Evolutionary conservation across 768 basidiomycete genomes (phyloP), one percentile per base, ranked within the genome.

Genomic region (Dacryopinax spathularia): DNA sequence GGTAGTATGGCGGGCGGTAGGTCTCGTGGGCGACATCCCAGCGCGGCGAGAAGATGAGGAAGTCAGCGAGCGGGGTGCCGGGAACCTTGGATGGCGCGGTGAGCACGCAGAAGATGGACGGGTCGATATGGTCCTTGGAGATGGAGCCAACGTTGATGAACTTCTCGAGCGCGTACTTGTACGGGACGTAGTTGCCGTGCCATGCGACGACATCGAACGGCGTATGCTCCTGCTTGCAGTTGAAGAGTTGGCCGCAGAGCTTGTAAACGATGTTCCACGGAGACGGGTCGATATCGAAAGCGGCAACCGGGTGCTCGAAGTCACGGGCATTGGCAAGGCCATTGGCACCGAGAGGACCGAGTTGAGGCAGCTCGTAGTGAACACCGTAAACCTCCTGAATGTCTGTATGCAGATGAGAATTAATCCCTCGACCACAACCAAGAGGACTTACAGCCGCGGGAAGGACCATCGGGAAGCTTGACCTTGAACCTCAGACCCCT

Each of bases 191-290:
- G 72, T 83, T 85, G 72, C 84, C 84, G 60, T 82, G 80, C 84
- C 84, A 86, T 1, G 84, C 84, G 29, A 86, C 85, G 37, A 86
- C 84, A 69, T 87, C 85, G 71, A 86, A 87, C 0, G 85, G 85
- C 1, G 85, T 84, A 71, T 85, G 82, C 43, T 82, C 78, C 66
- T 86, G 83, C 37, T 74, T 72, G 66, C 82, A 83, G 25, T 73
- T 70, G 69, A 81, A 81, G 10, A 83, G 70, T 70, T 81, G 74
- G 16, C 84, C 83, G 62, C 78, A 75, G 31, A 86, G 77, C 73
- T 82, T 84, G 65, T 61, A 44, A 5, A 41, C 33, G 36, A 81
- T 77, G 67, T 82, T 74, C 84, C 84, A 83, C 20, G 78, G 75
- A 33, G 73, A 79, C 67, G 85, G 83, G 68, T 86, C 84, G 63